These are phyloP conservation scores for Dittrichia graveolens DNA, from an alignment of 129 eudicot genomes.

Conservation along the genomic window DNA sequence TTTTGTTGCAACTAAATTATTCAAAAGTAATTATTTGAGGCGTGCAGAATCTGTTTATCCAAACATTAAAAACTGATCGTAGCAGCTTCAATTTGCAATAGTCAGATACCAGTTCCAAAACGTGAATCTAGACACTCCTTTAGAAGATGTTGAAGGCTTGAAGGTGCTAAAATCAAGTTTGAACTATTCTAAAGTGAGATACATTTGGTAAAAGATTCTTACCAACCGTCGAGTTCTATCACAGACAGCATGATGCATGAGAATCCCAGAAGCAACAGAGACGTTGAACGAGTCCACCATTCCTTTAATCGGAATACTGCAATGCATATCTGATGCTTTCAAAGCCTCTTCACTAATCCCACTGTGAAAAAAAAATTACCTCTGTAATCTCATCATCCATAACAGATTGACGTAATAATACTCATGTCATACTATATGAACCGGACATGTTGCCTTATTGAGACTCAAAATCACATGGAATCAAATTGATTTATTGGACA, in stretches of 20 bases:
- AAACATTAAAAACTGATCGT: neutral
- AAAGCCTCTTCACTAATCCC: constrained; percentile 89
- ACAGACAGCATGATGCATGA: constrained; percentile 91
- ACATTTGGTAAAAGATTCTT: constrained; percentile 8
- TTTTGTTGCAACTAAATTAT: no score
- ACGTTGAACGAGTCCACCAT: constrained; percentile 98
- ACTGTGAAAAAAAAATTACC: constrained; percentile 39
- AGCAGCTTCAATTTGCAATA: neutral
- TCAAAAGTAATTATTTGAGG: no score
- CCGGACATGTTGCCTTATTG: no score
- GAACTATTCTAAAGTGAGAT: neutral
- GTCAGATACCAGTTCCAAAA: neutral
- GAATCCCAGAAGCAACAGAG: constrained; percentile 96
- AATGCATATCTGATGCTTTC: constrained; percentile 74
- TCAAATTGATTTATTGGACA: no score
- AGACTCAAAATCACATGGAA: no score
- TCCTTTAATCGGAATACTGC: constrained; percentile 93
- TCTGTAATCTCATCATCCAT: no score
- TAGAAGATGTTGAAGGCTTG: neutral
- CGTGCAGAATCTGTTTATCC: neutral
- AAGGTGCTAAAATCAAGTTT: constrained; percentile 4
- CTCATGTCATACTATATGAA: no score
- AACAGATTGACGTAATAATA: no score
- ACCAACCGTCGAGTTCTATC: constrained; percentile 87
- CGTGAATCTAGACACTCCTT: neutral